These are phyloP conservation scores for Conoideocrella luteorostrata DNA, from an alignment of 2,329 filamentous ascomycete genomes.

Conservation along the genomic window DNA sequence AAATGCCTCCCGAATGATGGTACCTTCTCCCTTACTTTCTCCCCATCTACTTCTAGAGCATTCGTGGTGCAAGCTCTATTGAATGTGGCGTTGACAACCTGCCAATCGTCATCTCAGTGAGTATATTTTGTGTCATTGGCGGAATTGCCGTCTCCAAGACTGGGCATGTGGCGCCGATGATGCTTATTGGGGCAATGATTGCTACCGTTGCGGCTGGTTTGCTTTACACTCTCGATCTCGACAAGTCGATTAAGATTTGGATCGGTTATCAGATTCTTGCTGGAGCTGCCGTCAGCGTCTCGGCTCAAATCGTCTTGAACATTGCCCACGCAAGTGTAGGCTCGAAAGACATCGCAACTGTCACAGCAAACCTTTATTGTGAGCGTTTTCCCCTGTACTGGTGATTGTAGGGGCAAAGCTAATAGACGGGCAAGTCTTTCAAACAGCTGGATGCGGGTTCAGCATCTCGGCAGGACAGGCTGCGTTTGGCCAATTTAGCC, in stretches of 20 bases:
- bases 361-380: too few relatives aligned
- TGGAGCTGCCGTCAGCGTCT: conserved; percentile 32
- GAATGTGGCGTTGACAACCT: too few relatives aligned
- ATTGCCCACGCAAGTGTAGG: conserved; percentile 24
- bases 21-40: too few relatives aligned
- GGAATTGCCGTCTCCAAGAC: too few relatives aligned
- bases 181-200: conserved; percentile 29
- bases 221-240: conserved; percentile 32
- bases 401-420: neutral
- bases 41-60: too few relatives aligned
- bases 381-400: conserved; percentile 41
- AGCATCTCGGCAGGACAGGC: neutral
- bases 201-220: conserved; percentile 33
- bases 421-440: neutral
- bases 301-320: conserved; percentile 33
- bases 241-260: conserved; percentile 31
- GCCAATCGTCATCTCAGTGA: too few relatives aligned
- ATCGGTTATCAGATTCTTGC: conserved; percentile 37
- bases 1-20: too few relatives aligned
- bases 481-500: too few relatives aligned
- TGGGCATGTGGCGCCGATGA: conserved; percentile 40
- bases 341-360: neutral
- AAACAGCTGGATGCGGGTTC: neutral
- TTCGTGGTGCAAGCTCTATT: too few relatives aligned
- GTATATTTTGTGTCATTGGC: too few relatives aligned